Base-by-base conservation (phyloP, 2,329 filamentous ascomycete genomes). In the Mariannaea sp. region DNA sequence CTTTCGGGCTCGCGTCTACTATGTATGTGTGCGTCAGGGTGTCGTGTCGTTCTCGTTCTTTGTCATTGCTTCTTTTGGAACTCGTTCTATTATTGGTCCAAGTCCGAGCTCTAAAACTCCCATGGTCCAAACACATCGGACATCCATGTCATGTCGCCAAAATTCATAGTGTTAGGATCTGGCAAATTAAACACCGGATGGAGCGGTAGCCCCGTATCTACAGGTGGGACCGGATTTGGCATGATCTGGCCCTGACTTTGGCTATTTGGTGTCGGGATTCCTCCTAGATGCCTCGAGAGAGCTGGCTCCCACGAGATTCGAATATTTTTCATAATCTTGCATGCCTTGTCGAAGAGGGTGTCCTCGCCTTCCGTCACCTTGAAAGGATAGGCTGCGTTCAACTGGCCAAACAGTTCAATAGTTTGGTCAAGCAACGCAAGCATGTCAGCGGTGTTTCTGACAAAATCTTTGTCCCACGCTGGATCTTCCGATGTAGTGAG, bases 401-500 rank as follows among this genome's bases (percentile, higher is more conserved):
- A 42, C 14, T 61, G 61, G 16, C 58, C 55, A 27, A 74, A 71
- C n/a, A 66, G 41, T n/a, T 71, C 67, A 36, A 70, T 67, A 4
- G 65, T 63, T 38, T 67, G 66, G 33, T 75, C 70, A 4, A 75
- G 54, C n/a, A 74, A 58, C 6, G 55, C 47, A 2, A 74, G 60
- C 0, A 76, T 59, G 40, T 77, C 70, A 4, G 64, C 71, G 2
- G 70, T 73, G 17, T 64, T 62, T 12, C 67, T 68, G 5, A 76
- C 65, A 1, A 70, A 53, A 4, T 69, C 66, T 47, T 70, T 72
- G 50, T 78, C 74, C 75, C 75, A 78, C 5, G 65, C 70, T 2
- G 72, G 71, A 39, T 73, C 70, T 7, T 77, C 73, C 3, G 71
- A 65, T 1, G 68, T 71, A 2, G 71, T 71, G 17, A 78, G 70